These are phyloP conservation scores for Tolypocladium guangdongense DNA, from an alignment of 2,329 filamentous ascomycete species.

Conservation along the genomic window DNA sequence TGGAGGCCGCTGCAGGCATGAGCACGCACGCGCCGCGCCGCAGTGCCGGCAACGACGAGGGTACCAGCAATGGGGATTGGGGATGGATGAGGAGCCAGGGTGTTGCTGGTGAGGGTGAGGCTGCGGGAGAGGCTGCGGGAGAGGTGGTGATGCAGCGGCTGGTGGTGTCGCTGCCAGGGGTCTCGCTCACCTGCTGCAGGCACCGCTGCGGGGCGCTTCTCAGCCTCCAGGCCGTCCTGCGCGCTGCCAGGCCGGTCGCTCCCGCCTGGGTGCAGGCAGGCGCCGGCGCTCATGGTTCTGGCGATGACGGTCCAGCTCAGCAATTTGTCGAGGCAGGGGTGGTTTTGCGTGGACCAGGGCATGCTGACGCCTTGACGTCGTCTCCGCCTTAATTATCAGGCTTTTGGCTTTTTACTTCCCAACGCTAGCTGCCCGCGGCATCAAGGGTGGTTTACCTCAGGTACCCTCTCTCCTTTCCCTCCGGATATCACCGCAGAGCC, in stretches of 20 bases:
- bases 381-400: background rate
- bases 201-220: background rate
- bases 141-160: background rate
- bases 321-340: background rate
- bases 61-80: too few relatives aligned
- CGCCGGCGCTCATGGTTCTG: background rate
- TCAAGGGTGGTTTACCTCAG: too few relatives aligned
- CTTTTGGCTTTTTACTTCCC: background rate
- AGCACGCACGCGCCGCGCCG: background rate
- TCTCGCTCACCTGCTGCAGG: background rate
- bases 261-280: background rate
- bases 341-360: background rate
- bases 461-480: too few relatives aligned
- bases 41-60: too few relatives aligned
- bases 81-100: background rate
- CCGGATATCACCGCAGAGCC: background rate
- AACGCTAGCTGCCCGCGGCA: too few relatives aligned
- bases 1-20: background rate
- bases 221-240: too few relatives aligned
- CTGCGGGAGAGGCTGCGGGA: background rate
- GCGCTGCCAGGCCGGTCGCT: background rate
- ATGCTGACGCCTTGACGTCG: background rate
- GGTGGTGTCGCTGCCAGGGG: background rate
- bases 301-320: background rate
- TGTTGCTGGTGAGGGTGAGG: background rate